Percentiles rank a stretch among this genome's conserved stretches.
Evolutionary conservation across 2,329 filamentous ascomycete species (phyloP).

Genomic region (Chaetomium olivaceum): DNA sequence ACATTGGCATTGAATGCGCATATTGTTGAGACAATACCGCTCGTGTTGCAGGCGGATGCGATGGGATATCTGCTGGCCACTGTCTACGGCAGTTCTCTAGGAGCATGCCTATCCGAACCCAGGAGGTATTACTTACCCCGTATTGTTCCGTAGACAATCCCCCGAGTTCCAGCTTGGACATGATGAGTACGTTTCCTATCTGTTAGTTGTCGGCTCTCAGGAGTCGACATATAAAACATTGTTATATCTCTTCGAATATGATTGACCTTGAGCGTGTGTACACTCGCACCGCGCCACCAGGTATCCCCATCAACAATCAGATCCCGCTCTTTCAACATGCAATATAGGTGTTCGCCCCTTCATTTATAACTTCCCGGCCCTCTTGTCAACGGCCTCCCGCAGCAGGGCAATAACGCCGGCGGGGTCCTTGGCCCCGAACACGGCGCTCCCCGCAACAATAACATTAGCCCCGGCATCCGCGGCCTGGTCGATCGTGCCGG

Average conservation of each 20-base stretch:
- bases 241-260: not conserved
- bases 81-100: not conserved
- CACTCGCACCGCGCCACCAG: not conserved
- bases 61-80: not conserved
- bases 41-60: not conserved
- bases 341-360: not conserved
- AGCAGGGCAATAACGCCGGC: conserved; percentile 81
- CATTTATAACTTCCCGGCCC: conserved; percentile 43
- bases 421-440: conserved; percentile 90
- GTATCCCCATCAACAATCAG: conserved; percentile 14
- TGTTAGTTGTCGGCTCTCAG: too few species aligned
- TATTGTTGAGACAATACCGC: not conserved
- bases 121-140: not conserved
- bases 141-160: too few species aligned
- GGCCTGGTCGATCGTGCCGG: conserved; percentile 87
- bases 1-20: not conserved
- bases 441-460: conserved; percentile 93
- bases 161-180: too few species aligned
- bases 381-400: conserved; percentile 73
- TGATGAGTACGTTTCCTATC: too few species aligned
- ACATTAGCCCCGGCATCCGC: conserved; percentile 96
- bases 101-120: not conserved
- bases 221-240: too few species aligned
- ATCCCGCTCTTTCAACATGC: not conserved
- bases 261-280: not conserved